Evolutionary conservation across 176 grass and related monocot genomes (phyloP).

Genomic region (Oryza glaberrima): DNA sequence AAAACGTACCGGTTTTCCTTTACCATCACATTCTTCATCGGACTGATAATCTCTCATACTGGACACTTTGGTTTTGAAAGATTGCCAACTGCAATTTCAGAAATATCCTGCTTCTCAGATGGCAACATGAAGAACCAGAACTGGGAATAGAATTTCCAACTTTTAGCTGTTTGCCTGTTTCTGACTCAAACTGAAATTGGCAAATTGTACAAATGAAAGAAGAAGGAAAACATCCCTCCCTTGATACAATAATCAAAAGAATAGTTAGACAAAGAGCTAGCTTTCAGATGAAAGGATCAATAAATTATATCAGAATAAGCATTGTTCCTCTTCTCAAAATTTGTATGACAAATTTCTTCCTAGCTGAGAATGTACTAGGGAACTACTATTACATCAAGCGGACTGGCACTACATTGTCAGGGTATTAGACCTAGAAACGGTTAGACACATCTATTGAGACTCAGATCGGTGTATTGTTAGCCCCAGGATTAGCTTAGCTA

Average conservation of each 20-base stretch:
- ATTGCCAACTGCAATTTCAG: background rate
- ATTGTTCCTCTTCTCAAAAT: conserved; percentile 22
- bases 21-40: background rate
- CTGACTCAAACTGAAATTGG: conserved; percentile 19
- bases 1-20: conserved; percentile 11
- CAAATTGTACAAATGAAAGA: background rate
- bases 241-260: background rate
- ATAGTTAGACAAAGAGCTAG: background rate
- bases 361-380: conserved; percentile 42
- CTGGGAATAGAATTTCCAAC: background rate
- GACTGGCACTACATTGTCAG: conserved; percentile 15
- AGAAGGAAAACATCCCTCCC: background rate
- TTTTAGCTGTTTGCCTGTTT: background rate
- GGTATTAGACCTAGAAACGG: conserved; percentile 29
- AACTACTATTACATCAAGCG: conserved; percentile 31
- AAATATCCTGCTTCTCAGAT: conserved; percentile 4
- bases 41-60: background rate
- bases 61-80: background rate
- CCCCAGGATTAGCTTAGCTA: conserved; percentile 41
- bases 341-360: conserved; percentile 34
- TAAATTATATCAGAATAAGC: background rate
- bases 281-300: conserved; percentile 19
- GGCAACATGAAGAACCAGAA: conserved; percentile 6
- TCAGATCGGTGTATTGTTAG: conserved; percentile 45
- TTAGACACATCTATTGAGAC: conserved; percentile 30